A percentile compares a stretch with the other conserved stretches of the same genome.
phyloP scores from a whole-genome alignment of 345 rosid genomes.

The Ricinus communis region DNA sequence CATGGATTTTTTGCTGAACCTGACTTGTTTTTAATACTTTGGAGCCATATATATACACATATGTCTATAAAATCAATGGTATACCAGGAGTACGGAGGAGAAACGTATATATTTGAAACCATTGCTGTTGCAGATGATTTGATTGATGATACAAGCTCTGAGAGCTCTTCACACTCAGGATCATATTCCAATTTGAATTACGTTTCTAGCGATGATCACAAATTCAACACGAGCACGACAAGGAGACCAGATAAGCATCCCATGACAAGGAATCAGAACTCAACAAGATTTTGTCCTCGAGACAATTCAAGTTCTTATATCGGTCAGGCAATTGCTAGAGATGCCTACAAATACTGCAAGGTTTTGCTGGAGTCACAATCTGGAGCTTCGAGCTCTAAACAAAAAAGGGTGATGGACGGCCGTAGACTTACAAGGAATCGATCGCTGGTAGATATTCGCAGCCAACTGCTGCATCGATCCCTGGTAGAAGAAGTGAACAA shows the following conservation, averaged over 20 bases:
- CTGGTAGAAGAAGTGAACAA: conserved; percentile 61
- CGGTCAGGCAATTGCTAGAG: conserved; percentile 19
- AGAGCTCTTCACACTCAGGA: conserved; percentile 62
- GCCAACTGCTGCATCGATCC: conserved; percentile 56
- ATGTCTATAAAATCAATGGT: too few species aligned
- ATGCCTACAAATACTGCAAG: conserved; percentile 35
- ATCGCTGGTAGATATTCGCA: conserved; percentile 64
- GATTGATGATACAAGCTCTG: conserved; percentile 62
- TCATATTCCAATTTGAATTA: conserved; percentile 56
- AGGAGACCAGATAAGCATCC: conserved; percentile 25
- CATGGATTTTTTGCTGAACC: too few species aligned
- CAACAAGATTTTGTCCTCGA: conserved; percentile 56
- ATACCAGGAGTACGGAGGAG: not conserved
- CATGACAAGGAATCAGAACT: conserved; percentile 30
- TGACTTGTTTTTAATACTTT: too few species aligned
- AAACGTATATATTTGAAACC: conserved; percentile 14
- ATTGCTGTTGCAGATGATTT: conserved; percentile 58
- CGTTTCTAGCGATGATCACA: conserved; percentile 46
- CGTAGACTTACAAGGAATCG: conserved; percentile 55
- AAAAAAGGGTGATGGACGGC: conserved; percentile 29
- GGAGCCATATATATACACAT: too few species aligned
- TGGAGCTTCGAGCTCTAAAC: conserved; percentile 41
- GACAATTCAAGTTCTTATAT: conserved; percentile 35
- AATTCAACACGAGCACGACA: conserved; percentile 26
- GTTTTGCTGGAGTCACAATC: conserved; percentile 30